Base-by-base conservation (phyloP, 2,329 filamentous ascomycete genomes). In the Metarhizium robertsii region DNA sequence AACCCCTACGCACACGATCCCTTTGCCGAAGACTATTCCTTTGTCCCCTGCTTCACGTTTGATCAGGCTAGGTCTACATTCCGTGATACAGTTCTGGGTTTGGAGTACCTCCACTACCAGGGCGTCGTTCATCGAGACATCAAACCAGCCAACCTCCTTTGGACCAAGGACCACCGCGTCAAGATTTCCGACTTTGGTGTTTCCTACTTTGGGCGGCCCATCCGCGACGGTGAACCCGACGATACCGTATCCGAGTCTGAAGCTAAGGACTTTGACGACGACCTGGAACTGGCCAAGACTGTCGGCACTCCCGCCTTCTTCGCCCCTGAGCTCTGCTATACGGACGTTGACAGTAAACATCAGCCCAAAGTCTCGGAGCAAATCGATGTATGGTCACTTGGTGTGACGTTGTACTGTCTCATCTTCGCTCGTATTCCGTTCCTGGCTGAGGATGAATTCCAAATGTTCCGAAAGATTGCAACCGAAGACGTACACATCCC, bases 101-200 rank as follows among this genome's bases (percentile, higher is more conserved):
- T 99, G 20, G 92, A 99, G 68, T 99, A 97, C 68, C 79, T 99
- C 38, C 89, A 94, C 67, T 92, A 90, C 63, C 86, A 92, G 67
- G 88, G 88, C 16, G 88, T 92, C 48, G 88, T 92, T 30, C 88
- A 92, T 65, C 83, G 88, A 52, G 88, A 92, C 65, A 92, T 92
- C 69, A 92, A 92, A 67, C 88, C 88, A 1, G 92, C 92, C 42
- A 97, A 97, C 67, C 79, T 99, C 6, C 78, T 99, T 6, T 91
- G 92, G 76, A 95, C 90, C 52, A 85, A 77, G 63, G 87, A 91
- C 60, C 85, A 92, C 62, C 85, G 87, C 14, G 90, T 96, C 66
- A 99, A 99, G 76, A 99, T 99, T 58, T 97, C 94, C 5, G 94
- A 99, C 67, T 99, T 99, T 74, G 94, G 94, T 36, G 94, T 99